These are phyloP conservation scores for Nigrospora sphaerica DNA, from an alignment of 2,329 filamentous ascomycete genomes.

Conservation along the genomic window DNA sequence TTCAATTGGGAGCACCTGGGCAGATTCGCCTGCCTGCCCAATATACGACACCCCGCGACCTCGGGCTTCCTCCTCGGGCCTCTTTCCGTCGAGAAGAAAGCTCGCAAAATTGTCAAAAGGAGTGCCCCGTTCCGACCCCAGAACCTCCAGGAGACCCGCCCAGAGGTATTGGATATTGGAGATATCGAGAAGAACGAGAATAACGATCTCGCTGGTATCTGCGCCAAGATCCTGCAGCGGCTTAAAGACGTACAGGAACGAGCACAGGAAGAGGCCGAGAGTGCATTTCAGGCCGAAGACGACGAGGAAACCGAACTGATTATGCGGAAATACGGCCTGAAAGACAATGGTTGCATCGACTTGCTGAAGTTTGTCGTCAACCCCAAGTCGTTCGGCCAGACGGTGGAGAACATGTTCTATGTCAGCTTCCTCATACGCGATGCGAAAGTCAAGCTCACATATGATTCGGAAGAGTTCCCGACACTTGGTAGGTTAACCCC, in stretches of 20 bases:
- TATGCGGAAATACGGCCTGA: constrained; percentile 60
- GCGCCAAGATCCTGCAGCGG: constrained; percentile 62
- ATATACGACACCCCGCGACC: constrained; percentile 66
- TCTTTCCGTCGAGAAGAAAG: constrained; percentile 80
- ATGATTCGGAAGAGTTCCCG: constrained; percentile 69
- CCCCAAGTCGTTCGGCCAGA: constrained; percentile 84
- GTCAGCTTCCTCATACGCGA: constrained; percentile 90
- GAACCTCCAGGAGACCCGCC: constrained; percentile 62
- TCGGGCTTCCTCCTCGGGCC: constrained; percentile 84
- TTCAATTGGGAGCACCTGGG: constrained; percentile 86
- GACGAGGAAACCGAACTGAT: constrained; percentile 40
- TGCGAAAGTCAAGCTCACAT: constrained; percentile 66
- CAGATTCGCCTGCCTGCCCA: constrained; percentile 65
- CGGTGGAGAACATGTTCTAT: constrained; percentile 95
- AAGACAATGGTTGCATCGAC: constrained; percentile 63
- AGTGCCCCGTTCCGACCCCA: constrained; percentile 63
- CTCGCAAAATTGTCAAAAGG: constrained; percentile 62
- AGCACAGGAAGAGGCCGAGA: constrained; percentile 37
- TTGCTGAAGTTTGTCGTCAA: constrained; percentile 87
- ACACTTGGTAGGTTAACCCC: constrained; percentile 59
- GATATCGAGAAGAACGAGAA: constrained; percentile 73
- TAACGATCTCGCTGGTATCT: constrained; percentile 72
- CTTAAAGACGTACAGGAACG: constrained; percentile 43
- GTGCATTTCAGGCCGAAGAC: constrained; percentile 36
- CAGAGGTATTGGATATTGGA: constrained; percentile 67